Evolutionary conservation across 2,329 filamentous ascomycete species (phyloP), one percentile per base, ranked within the genome.

Genomic region (Intubia oerlemansii): DNA sequence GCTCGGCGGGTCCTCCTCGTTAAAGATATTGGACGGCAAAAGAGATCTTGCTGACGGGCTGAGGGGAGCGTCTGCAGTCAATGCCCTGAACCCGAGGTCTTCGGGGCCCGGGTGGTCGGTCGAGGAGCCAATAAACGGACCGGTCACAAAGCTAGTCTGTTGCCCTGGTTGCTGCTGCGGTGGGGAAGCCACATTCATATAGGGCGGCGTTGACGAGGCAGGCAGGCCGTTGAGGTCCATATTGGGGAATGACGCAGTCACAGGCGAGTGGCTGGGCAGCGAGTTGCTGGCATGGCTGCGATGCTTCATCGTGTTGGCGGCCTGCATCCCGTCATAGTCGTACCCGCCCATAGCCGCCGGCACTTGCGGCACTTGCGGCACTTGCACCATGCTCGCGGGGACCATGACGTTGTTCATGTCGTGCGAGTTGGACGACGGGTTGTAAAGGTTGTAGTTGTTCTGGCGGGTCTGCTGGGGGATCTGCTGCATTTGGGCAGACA

Each of bases 1-100:
- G 39, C 55, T 60, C 8, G 51, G 53, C 10, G 57, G 52, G 11
- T 72, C 69, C 22, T 71, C 59, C 27, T 73, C 70, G 25, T 71
- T 53, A 24, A 42, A 41, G 4, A 75, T 52, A 34, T 65, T 67
- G 2, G 77, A 76, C 1, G 79, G 79, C 11, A 90, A 52, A 4
- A 85, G 55, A 11, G 72, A 63, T 17, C 75, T 70, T 3, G 78
- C 79, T 4, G 75, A 76, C 2, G 79, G 79, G 40, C 76, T 84
- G 45, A 85, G 64, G 1, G 75, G 75, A 3, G 74, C 77, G 17
- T 66, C 69, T 12, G 59, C 62, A 4, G 61, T 68, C 20, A 75
- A 45, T 12, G 57, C 57, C 33, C 66, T 65, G 5, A 73, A 50
- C 12, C 75, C 70, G 2, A 66, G 61, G 18, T 77, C 72, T 5